A percentile compares a stretch with the other conserved stretches of the same genome.
These are phyloP conservation scores for Pholiota conissans DNA, from an alignment of 768 basidiomycete genomes.

Conservation along the genomic window DNA sequence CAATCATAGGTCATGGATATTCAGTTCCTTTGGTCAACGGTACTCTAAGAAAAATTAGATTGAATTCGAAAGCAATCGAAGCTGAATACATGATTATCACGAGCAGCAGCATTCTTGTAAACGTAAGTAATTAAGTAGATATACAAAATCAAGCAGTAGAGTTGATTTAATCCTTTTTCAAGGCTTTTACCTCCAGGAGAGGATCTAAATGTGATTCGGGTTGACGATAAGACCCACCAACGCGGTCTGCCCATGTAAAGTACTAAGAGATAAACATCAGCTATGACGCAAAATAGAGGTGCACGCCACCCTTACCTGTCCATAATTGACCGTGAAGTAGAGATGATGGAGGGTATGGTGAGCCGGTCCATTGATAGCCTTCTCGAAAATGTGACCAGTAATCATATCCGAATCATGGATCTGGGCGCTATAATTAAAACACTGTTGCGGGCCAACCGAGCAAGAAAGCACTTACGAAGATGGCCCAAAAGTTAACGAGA, in stretches of 20 bases:
- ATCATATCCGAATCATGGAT: slow-evolving; percentile 99
- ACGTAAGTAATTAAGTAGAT: slow-evolving; percentile 15
- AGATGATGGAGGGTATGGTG: slow-evolving; percentile 97
- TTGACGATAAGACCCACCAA: slow-evolving; percentile 84
- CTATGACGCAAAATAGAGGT: background rate
- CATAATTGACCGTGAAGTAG: slow-evolving; percentile 96
- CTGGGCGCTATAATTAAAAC: slow-evolving; percentile 33
- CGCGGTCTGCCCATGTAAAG: slow-evolving; percentile 93
- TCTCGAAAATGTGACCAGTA: slow-evolving; percentile 85
- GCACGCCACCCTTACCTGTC: slow-evolving; percentile 57
- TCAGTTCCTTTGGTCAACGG: too few relatives aligned
- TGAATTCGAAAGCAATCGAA: background rate
- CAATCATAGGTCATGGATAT: too few relatives aligned
- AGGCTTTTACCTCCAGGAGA: slow-evolving; percentile 58
- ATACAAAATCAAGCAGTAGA: slow-evolving; percentile 15
- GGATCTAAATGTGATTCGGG: slow-evolving; percentile 86
- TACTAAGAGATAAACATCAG: slow-evolving; percentile 57
- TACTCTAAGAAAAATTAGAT: background rate
- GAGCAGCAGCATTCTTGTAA: slow-evolving; percentile 7
- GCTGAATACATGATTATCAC: slow-evolving; percentile 5
- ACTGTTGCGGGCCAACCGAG: background rate
- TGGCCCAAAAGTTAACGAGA: slow-evolving; percentile 91
- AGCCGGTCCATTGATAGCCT: slow-evolving; percentile 94
- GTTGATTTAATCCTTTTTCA: slow-evolving; percentile 25
- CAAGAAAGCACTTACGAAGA: slow-evolving; percentile 61